Base-by-base conservation (phyloP, 75 land plant genomes). In the Picea glauca region DNA sequence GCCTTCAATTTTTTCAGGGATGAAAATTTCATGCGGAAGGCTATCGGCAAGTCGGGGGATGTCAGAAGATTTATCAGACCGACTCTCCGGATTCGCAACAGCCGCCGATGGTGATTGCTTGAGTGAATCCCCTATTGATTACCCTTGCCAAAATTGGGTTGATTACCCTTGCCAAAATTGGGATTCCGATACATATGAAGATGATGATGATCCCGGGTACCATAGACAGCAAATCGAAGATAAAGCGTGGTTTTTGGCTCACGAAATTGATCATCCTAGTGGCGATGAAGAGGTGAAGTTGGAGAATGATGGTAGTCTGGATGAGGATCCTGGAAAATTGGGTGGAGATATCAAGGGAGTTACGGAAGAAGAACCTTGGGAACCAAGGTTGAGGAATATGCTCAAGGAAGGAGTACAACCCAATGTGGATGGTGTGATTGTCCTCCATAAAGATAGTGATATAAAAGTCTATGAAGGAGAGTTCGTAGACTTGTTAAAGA, bases 151-250 rank as follows among this genome's bases (percentile, higher is more conserved):
- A 14, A 77, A 85, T 67, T 87, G 89, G 89, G 88, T 68, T 68
- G 72, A 68, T 38, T 84, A 76, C 67, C 78, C 83, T n/a, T 80
- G 85, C 26, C 87, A 87, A 21, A 76, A 84, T 65, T 87, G 88
- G 88, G 89, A 85, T 72, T 87, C 88, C 6, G 87, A 85, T 76
- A 76, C 89, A 72, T 87, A 85, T 79, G 89, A 87, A 57, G 88
- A 85, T 81, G 89, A 87, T 63, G 87, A 87, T 65, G 89, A 87
- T 80, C 84, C 84, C 14, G 87, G 89, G 33, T 87, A 85, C 70
- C 78, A 50, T 58, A 81, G 89, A 76, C 87, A 80, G 57, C 76
- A 81, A 20, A 85, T 87, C 54, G 88, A 85, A 58, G 87, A 87
- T 58, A 81, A 85, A 75, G 81, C 68, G 72, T 85, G 84, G 87